These are phyloP conservation scores for Tuctoria greenei DNA, from an alignment of 176 grass and related monocot genomes.

Conservation along the genomic window DNA sequence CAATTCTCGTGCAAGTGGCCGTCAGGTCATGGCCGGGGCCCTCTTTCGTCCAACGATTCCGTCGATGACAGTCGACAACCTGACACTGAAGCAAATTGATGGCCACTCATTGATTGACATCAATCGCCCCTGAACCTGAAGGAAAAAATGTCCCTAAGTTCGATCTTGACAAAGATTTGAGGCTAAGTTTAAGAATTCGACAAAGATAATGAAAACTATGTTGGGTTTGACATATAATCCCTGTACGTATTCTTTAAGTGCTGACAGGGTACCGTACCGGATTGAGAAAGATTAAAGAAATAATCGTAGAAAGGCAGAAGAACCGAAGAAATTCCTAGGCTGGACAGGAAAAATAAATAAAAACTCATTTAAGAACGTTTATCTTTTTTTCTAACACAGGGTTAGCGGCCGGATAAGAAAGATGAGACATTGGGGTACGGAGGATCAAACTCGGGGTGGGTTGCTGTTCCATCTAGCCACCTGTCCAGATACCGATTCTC, in stretches of 20 bases:
- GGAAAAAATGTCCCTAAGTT: not conserved
- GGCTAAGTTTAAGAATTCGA: not conserved
- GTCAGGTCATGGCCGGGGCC: not conserved
- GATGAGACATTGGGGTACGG: no score
- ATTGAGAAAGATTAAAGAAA: not conserved
- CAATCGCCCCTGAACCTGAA: not conserved
- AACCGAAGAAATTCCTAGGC: not conserved
- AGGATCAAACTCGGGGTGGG: no score
- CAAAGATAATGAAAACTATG: no score
- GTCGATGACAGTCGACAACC: slow-evolving; percentile 38
- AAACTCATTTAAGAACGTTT: not conserved
- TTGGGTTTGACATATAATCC: not conserved
- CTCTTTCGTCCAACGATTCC: slow-evolving; percentile 23
- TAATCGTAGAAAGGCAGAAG: not conserved
- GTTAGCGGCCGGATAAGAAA: no score
- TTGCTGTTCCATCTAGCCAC: no score
- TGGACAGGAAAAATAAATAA: no score
- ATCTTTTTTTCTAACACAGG: no score
- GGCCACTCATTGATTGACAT: not conserved
- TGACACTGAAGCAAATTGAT: slow-evolving; percentile 18
- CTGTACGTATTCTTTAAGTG: not conserved
- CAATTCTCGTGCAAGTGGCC: slow-evolving; percentile 1
- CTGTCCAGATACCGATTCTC: no score
- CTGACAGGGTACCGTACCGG: not conserved
- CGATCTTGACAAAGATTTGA: not conserved